Conservation (phyloP, 352 stramenopile genomes). For the Phytophthora megakarya region DNA sequence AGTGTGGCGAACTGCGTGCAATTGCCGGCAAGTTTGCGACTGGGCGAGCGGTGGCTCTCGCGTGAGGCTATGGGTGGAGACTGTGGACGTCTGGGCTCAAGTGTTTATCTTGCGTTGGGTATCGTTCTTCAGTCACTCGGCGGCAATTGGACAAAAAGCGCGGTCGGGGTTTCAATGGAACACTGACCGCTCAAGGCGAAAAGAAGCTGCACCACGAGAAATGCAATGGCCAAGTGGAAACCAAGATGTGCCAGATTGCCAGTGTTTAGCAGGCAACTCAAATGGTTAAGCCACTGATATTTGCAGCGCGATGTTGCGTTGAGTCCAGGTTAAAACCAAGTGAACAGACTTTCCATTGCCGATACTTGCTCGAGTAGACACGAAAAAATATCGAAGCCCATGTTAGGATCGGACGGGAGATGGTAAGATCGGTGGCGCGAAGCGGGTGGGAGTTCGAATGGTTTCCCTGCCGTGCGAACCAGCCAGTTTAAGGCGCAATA, state of each 20-base stretch:
- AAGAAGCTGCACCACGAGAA: constrained; percentile 25
- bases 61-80: constrained; percentile 19
- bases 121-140: constrained; percentile 4
- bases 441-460: no score
- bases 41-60: constrained; percentile 9
- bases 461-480: no score
- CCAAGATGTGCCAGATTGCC: neutral
- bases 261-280: neutral
- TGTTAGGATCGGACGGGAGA: neutral
- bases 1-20: neutral
- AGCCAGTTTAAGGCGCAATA: no score
- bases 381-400: constrained; percentile 36
- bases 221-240: neutral
- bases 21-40: neutral
- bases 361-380: constrained; percentile 19
- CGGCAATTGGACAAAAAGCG: constrained; percentile 39
- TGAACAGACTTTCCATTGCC: constrained; percentile 21
- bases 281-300: neutral
- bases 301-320: neutral
- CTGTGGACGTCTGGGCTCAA: constrained; percentile 15
- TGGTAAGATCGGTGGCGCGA: constrained; percentile 16
- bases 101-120: constrained; percentile 25
- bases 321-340: neutral
- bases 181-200: constrained; percentile 2
- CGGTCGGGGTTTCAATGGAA: constrained; percentile 19